These are phyloP conservation scores for Exophiala xenobiotica DNA, from an alignment of 2,329 filamentous ascomycete species.

Conservation along the genomic window DNA sequence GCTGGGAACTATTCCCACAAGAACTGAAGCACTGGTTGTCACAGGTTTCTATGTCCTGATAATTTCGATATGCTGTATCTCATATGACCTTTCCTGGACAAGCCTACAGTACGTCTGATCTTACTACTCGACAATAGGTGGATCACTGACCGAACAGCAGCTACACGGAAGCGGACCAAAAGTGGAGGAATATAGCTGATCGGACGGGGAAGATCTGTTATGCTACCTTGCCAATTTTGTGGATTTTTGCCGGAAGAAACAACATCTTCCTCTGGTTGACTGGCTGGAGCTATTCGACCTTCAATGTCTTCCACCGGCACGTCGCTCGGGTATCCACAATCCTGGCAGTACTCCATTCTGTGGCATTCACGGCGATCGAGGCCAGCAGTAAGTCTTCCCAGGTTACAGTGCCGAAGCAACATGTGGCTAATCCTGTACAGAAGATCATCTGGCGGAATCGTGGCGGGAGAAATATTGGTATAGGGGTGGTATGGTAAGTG, in stretches of 20 bases:
- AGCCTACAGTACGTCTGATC: conserved; percentile 47
- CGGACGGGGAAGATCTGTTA: conserved; percentile 63
- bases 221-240: conserved; percentile 63
- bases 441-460: conserved; percentile 1
- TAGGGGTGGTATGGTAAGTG: conserved; percentile 37
- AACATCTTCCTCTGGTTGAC: conserved; percentile 65
- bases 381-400: conserved; percentile 1
- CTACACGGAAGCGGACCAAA: conserved; percentile 33
- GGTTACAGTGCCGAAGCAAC: background rate
- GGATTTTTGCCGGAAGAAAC: conserved; percentile 66
- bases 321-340: conserved; percentile 61
- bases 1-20: conserved; percentile 49
- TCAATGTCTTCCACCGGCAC: conserved; percentile 67
- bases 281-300: conserved; percentile 66
- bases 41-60: conserved; percentile 34
- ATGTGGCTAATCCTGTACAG: background rate
- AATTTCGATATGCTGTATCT: conserved; percentile 41
- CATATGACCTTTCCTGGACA: conserved; percentile 45
- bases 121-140: background rate
- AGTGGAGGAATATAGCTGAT: conserved; percentile 59
- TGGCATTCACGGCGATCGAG: conserved; percentile 53
- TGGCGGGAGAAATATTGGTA: conserved; percentile 41
- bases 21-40: conserved; percentile 47
- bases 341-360: conserved; percentile 61
- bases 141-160: background rate